phyloP scores from a whole-genome alignment of 129 eudicot species.

The Gnaphalium uliginosum region DNA sequence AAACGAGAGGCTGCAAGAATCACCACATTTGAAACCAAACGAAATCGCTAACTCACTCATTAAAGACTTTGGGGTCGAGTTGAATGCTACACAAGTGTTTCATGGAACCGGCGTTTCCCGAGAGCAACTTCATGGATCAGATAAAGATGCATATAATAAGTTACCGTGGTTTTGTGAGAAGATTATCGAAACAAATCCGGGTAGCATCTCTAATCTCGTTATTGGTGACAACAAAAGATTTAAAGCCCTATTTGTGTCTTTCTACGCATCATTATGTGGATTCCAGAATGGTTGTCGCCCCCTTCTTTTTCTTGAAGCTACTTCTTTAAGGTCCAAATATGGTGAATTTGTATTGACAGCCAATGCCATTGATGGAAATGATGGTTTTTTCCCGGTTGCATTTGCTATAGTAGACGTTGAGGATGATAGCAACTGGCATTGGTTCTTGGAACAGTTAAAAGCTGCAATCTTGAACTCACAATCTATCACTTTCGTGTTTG shows the following conservation, averaged over 20 bases:
- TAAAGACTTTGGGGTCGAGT: constrained; percentile 44
- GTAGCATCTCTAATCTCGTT: constrained; percentile 53
- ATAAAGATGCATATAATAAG: constrained; percentile 59
- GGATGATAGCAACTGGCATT: constrained; percentile 60
- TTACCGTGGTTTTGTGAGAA: constrained; percentile 65
- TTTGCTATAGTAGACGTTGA: constrained; percentile 68
- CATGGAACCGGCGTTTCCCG: constrained; percentile 44
- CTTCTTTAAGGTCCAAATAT: constrained; percentile 57
- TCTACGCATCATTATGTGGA: constrained; percentile 51
- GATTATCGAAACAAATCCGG: constrained; percentile 63
- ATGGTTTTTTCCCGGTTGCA: constrained; percentile 74
- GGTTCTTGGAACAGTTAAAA: constrained; percentile 67
- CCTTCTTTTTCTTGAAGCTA: constrained; percentile 75
- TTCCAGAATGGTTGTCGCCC: constrained; percentile 71
- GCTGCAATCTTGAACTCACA: constrained; percentile 45
- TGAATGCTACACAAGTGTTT: constrained; percentile 44
- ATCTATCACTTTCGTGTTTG: constrained; percentile 70
- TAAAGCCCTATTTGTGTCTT: constrained; percentile 54
- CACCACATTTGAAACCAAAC: constrained; percentile 59
- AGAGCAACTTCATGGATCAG: constrained; percentile 64
- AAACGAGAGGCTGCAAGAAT: constrained; percentile 56
- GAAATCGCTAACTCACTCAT: constrained; percentile 59
- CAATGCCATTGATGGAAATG: constrained; percentile 78
- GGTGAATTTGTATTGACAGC: constrained; percentile 74
- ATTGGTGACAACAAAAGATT: constrained; percentile 59